Evolutionary conservation across 2,329 filamentous ascomycete species (phyloP), one percentile per base, ranked within the genome.

Genomic region (Myrmaecium sp.): DNA sequence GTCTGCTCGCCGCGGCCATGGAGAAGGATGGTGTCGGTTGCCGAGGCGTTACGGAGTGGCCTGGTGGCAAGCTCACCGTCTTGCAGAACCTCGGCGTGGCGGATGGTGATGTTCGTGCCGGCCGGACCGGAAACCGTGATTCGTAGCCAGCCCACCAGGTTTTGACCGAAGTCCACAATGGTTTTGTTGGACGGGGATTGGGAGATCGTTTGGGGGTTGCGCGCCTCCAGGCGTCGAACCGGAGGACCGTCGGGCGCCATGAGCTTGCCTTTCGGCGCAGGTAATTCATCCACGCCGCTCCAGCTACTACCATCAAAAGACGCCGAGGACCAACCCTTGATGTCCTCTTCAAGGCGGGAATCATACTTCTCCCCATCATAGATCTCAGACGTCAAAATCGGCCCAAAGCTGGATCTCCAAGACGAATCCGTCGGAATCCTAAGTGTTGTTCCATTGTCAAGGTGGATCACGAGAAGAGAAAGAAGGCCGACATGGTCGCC

Each of bases 161-260:
- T 69, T 36, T 71, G 65, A 2, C 65, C 65, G 39, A 70, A 69
- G 33, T 71, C 64, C 17, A 70, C 31, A 2, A 69, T 44, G 0
- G 47, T 57, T 35, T 63, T 63, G 4, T 61, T 60, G 0, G 54
- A 53, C 0, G 49, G 44, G 0, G 53, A 49, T 3, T 21, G 37
- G 15, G 49, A 39, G 5, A 52, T 41, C 2, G 41, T 25, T 3
- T 32, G 25, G 1, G 49, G 42, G 13, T 36, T 38, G 17, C 48
- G 21, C 16, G 32, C 37, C 32, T 55, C 40, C 0, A 43, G 44
- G 4, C 43, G 38, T 9, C 57, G 47, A 0, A 66, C 54, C 1
- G 62, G 62, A 3, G 62, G 53, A 0, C 45, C 51, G 30, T 58
- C 52, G 0, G 59, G 49, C 3, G 57, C 37, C 6, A 51, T 43